These are phyloP conservation scores for Lichtheimia ornata DNA, from an alignment of 371 early-diverging fungal species.

Conservation along the genomic window DNA sequence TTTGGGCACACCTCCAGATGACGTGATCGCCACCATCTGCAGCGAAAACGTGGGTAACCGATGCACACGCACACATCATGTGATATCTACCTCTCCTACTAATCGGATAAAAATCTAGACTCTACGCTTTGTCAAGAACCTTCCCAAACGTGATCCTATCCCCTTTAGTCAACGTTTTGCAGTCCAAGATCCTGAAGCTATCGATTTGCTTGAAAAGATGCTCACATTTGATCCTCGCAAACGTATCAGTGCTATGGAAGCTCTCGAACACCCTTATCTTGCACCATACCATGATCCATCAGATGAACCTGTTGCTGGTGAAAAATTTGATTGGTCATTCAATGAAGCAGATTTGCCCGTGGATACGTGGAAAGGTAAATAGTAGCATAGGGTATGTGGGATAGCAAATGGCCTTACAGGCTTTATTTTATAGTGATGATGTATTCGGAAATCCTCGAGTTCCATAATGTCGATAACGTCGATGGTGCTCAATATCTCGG, in stretches of 20 bases:
- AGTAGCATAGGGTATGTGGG: not conserved
- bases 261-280: constrained; percentile 83
- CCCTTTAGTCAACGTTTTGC: constrained; percentile 70
- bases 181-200: constrained; percentile 60
- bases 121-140: constrained; percentile 85
- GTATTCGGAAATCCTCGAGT: constrained; percentile 71
- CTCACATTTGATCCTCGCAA: constrained; percentile 92
- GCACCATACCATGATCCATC: constrained; percentile 92
- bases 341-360: constrained; percentile 87
- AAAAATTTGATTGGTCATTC: constrained; percentile 94
- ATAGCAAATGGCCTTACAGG: not conserved
- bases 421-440: constrained; percentile 54
- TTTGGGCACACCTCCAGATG: constrained; percentile 91
- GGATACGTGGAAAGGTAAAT: constrained; percentile 82
- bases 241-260: constrained; percentile 87
- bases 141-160: constrained; percentile 79
- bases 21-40: constrained; percentile 90
- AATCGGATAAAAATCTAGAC: constrained; percentile 59
- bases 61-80: not conserved
- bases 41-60: constrained; percentile 77
- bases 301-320: constrained; percentile 85
- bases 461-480: constrained; percentile 58
- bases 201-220: constrained; percentile 89
- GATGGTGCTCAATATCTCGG: constrained; percentile 49
- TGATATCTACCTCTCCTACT: not conserved